Evolutionary conservation across 2,329 filamentous ascomycete genomes (phyloP).

Genomic region (Trichoderma brevicompactum): DNA sequence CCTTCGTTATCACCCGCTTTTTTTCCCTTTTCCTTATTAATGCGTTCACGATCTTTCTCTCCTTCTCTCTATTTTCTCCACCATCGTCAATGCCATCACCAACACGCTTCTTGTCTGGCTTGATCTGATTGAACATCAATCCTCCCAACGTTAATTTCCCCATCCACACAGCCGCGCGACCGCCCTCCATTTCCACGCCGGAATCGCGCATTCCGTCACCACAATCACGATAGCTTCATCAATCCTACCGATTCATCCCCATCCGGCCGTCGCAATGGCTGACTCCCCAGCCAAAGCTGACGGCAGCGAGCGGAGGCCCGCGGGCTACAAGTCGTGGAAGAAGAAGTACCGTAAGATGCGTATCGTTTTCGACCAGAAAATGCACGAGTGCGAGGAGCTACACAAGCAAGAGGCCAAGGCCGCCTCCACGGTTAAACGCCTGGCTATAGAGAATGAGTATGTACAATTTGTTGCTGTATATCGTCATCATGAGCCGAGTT

Average conservation of each 20-base stretch:
- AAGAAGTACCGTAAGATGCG: slow-evolving; percentile 97
- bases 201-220: slow-evolving; percentile 23
- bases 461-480: slow-evolving; percentile 37
- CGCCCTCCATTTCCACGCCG: background rate
- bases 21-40: background rate
- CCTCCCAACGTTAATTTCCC: background rate
- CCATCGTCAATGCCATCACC: slow-evolving; percentile 15
- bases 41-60: background rate
- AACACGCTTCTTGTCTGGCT: background rate
- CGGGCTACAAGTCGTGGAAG: slow-evolving; percentile 72
- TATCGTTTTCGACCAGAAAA: slow-evolving; percentile 74
- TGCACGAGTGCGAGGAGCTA: slow-evolving; percentile 79
- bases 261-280: slow-evolving; percentile 37
- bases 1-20: slow-evolving; percentile 17
- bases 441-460: slow-evolving; percentile 93
- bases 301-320: slow-evolving; percentile 49
- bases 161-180: background rate
- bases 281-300: slow-evolving; percentile 49
- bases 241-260: slow-evolving; percentile 23
- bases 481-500: slow-evolving; percentile 28
- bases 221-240: slow-evolving; percentile 24
- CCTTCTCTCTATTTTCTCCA: background rate
- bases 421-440: slow-evolving; percentile 76
- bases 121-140: background rate
- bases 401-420: slow-evolving; percentile 83